Conservation (phyloP, 2,329 filamentous ascomycete species). For the Ophiostoma montium region DNA sequence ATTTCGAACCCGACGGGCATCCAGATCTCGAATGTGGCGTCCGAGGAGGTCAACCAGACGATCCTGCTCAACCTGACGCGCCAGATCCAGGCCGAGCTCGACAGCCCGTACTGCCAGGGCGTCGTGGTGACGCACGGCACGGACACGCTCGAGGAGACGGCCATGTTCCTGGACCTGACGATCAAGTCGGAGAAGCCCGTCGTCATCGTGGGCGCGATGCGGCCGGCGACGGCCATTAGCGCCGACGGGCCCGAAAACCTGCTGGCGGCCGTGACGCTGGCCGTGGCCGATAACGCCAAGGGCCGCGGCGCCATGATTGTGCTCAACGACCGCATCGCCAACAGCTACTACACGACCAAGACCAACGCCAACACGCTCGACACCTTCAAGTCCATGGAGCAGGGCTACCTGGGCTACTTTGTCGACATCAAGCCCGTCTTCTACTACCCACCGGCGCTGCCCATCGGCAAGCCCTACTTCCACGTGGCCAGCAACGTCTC, state of each 20-base stretch:
- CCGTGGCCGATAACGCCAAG: conserved; percentile 28
- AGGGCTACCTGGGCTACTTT: conserved; percentile 42
- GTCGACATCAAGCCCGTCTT: conserved; percentile 44
- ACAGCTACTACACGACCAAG: conserved; percentile 45
- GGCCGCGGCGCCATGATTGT: conserved; percentile 44
- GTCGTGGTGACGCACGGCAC: conserved; percentile 52
- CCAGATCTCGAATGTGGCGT: conserved; percentile 36
- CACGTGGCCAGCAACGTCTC: conserved; percentile 21
- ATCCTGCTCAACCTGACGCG: conserved; percentile 34
- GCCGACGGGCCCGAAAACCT: conserved; percentile 49
- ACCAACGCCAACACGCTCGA: conserved; percentile 49
- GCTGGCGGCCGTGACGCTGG: conserved; percentile 43
- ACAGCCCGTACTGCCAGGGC: conserved; percentile 27
- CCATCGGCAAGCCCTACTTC: conserved; percentile 32
- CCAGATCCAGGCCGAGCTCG: conserved; percentile 30
- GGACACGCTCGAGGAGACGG: conserved; percentile 49
- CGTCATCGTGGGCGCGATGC: conserved; percentile 47
- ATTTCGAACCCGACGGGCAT: conserved; percentile 40
- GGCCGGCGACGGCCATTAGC: conserved; percentile 45
- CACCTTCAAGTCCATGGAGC: conserved; percentile 44
- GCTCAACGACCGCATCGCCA: conserved; percentile 46
- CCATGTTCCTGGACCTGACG: conserved; percentile 47
- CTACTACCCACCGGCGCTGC: conserved; percentile 38
- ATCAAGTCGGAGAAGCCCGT: conserved; percentile 44
- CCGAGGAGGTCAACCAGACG: conserved; percentile 31